These are phyloP conservation scores for Spencermartinsiella ligniputridi DNA, from an alignment of 1,139 yeast genomes.

Conservation along the genomic window DNA sequence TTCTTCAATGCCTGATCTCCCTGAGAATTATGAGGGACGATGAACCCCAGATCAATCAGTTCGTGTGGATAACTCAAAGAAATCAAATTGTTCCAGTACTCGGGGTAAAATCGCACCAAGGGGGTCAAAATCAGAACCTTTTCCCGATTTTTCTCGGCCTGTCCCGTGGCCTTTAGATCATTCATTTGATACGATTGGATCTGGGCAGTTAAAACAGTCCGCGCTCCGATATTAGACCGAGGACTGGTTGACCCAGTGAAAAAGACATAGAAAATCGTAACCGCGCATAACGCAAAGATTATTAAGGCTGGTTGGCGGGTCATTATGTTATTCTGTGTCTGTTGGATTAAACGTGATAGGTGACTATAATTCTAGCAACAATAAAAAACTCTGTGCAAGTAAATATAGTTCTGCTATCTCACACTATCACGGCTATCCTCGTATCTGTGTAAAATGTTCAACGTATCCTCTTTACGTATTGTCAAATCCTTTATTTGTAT, in stretches of 20 bases:
- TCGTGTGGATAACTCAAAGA: conserved; percentile 77
- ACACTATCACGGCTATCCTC: too few relatives aligned
- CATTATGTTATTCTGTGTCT: neutral
- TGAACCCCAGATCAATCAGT: conserved; percentile 82
- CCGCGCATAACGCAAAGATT: conserved; percentile 11
- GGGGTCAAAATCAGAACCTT: conserved; percentile 84
- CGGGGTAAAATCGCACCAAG: conserved; percentile 75
- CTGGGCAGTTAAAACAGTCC: conserved; percentile 38
- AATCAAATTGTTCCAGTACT: conserved; percentile 81
- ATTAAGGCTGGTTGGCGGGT: conserved; percentile 14
- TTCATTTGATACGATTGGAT: conserved; percentile 83
- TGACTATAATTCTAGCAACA: too few relatives aligned
- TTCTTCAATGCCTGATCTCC: conserved; percentile 74
- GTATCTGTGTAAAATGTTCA: too few relatives aligned
- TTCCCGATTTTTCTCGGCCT: conserved; percentile 70
- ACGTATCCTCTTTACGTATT: too few relatives aligned
- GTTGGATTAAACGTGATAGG: too few relatives aligned
- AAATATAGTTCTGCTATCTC: too few relatives aligned
- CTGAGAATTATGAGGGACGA: conserved; percentile 72
- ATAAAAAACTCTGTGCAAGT: too few relatives aligned
- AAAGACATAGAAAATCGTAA: conserved; percentile 15
- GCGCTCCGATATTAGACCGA: conserved; percentile 4
- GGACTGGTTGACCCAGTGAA: conserved; percentile 10
- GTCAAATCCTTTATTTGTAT: too few relatives aligned
- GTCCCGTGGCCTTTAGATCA: conserved; percentile 61